Conservation (phyloP, 2,329 filamentous ascomycete genomes). For the Colletotrichum spinosum region DNA sequence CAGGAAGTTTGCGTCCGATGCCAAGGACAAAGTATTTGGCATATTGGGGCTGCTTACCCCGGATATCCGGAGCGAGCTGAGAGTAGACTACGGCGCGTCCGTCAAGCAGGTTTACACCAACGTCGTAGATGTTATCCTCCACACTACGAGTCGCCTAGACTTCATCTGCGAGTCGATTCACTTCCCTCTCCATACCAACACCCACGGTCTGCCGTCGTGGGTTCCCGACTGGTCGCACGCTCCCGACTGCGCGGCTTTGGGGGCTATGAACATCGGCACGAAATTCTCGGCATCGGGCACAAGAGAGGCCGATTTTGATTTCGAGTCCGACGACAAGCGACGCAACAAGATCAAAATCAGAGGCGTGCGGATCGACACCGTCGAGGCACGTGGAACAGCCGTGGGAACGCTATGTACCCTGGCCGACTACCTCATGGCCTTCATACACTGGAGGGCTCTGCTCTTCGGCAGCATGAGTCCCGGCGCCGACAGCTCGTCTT, state of each 20-base stretch:
- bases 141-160: conserved; percentile 43
- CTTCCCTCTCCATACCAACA: conserved; percentile 43
- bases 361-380: conserved; percentile 43
- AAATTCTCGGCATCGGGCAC: conserved; percentile 41
- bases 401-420: conserved; percentile 44
- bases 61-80: conserved; percentile 43
- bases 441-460: conserved; percentile 48
- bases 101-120: conserved; percentile 48
- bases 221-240: conserved; percentile 50
- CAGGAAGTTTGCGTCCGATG: conserved; percentile 36
- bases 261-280: conserved; percentile 35
- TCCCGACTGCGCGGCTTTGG: conserved; percentile 34
- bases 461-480: conserved; percentile 36
- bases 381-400: conserved; percentile 41
- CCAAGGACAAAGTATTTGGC: conserved; percentile 51
- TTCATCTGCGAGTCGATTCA: conserved; percentile 50
- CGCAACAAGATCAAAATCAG: conserved; percentile 45
- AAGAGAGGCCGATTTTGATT: conserved; percentile 39
- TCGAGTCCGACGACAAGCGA: conserved; percentile 42
- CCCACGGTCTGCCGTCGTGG: conserved; percentile 46
- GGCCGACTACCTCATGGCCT: conserved; percentile 50
- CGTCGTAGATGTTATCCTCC: conserved; percentile 47
- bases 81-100: conserved; percentile 46
- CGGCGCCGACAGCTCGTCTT: neutral
- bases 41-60: conserved; percentile 48